phyloP scores from a whole-genome alignment of 768 basidiomycete species.

The Tylopilus subfusipes region DNA sequence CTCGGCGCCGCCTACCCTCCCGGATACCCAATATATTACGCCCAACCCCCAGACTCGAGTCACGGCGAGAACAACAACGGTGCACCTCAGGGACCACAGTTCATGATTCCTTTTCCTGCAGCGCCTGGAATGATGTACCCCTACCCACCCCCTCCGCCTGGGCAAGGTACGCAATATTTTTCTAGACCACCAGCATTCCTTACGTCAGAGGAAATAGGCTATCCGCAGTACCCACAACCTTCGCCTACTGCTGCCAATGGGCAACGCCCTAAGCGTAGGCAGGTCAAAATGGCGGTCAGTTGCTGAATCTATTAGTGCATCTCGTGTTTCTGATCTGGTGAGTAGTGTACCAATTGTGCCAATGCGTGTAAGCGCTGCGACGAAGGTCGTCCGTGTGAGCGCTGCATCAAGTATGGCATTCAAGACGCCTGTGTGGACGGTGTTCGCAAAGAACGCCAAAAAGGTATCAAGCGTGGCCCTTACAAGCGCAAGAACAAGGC shows the following conservation, averaged over 20 bases:
- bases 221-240: constrained; percentile 30
- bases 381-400: constrained; percentile 57
- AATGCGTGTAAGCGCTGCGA: constrained; percentile 56
- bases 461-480: constrained; percentile 54
- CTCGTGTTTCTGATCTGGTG: background rate
- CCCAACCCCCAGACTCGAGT: constrained; percentile 26
- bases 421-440: constrained; percentile 57
- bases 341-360: constrained; percentile 55
- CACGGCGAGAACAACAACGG: constrained; percentile 35
- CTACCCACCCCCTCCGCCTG: constrained; percentile 38
- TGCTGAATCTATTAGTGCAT: background rate
- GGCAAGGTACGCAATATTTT: constrained; percentile 32
- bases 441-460: constrained; percentile 61
- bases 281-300: constrained; percentile 59
- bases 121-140: constrained; percentile 44
- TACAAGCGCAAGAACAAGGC: constrained; percentile 51
- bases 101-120: constrained; percentile 37
- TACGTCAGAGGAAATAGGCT: constrained; percentile 25
- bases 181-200: background rate
- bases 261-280: constrained; percentile 44
- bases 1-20: constrained; percentile 30
- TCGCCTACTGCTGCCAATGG: constrained; percentile 23
- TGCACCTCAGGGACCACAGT: constrained; percentile 29
- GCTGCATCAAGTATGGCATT: constrained; percentile 62
- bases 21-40: constrained; percentile 33